Conservation (phyloP, 495 filamentous ascomycete genomes). For the Beverwykella pulmonaria region DNA sequence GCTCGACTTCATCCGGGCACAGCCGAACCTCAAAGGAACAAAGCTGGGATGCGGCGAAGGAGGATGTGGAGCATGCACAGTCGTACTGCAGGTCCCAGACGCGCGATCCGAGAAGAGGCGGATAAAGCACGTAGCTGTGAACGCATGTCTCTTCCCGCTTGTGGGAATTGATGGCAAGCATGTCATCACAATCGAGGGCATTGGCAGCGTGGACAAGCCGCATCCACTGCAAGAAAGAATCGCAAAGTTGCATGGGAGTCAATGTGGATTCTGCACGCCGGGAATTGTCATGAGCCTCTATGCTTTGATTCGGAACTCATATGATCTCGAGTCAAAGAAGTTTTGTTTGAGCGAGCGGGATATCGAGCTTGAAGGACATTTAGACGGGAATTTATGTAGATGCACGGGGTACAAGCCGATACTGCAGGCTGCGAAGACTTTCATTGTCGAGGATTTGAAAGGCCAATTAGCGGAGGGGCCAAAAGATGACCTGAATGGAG, state of each 20-base stretch:
- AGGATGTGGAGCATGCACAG: slow-evolving; percentile 51
- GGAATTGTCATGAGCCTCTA: slow-evolving; percentile 52
- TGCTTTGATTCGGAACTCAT: slow-evolving; percentile 48
- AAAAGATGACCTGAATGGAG: not conserved
- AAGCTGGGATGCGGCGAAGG: slow-evolving; percentile 60
- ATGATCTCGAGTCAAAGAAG: slow-evolving; percentile 41
- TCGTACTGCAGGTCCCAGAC: slow-evolving; percentile 44
- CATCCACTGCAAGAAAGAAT: slow-evolving; percentile 51
- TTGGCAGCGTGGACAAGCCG: slow-evolving; percentile 46
- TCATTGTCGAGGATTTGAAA: slow-evolving; percentile 52
- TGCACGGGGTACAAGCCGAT: slow-evolving; percentile 53
- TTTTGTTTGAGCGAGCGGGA: slow-evolving; percentile 44
- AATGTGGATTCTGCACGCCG: slow-evolving; percentile 47
- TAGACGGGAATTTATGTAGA: slow-evolving; percentile 50
- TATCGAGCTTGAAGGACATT: slow-evolving; percentile 47
- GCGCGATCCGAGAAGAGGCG: slow-evolving; percentile 21
- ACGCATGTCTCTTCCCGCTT: slow-evolving; percentile 40
- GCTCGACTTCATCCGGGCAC: slow-evolving; percentile 54
- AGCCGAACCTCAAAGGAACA: slow-evolving; percentile 56
- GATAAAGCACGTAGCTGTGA: slow-evolving; percentile 35
- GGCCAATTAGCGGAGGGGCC: slow-evolving; percentile 39
- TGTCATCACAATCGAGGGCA: slow-evolving; percentile 50
- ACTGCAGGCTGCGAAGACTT: slow-evolving; percentile 54
- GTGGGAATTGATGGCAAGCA: slow-evolving; percentile 48
- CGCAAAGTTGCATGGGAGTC: slow-evolving; percentile 49